Evolutionary conservation across 257 asterid species (phyloP).

Genomic region (Solanum megistacrolobum): DNA sequence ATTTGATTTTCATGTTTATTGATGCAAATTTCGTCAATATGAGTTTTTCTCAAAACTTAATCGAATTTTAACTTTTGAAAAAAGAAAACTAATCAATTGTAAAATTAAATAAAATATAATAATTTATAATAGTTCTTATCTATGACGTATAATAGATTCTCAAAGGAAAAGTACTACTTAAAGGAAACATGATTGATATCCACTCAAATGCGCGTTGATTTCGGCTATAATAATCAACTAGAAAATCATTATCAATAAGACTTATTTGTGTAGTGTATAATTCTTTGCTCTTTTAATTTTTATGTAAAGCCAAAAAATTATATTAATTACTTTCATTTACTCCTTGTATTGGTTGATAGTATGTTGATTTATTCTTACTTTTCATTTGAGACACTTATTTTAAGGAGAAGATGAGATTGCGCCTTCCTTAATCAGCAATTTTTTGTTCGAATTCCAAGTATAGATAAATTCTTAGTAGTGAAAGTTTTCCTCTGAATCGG

Average conservation of each 20-base stretch:
- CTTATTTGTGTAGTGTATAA: background rate
- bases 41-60: background rate
- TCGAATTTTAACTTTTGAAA: background rate
- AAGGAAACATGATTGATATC: background rate
- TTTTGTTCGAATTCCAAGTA: accelerated
- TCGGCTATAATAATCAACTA: background rate
- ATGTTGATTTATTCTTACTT: background rate
- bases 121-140: background rate
- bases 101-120: background rate
- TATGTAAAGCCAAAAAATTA: background rate
- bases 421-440: accelerated
- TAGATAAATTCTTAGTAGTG: background rate
- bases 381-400: background rate
- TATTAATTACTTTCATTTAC: background rate
- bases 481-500: too few species aligned
- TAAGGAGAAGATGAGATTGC: background rate
- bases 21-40: background rate
- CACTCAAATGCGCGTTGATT: background rate
- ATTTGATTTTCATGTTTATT: too few species aligned
- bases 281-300: background rate
- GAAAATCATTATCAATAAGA: background rate
- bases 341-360: background rate
- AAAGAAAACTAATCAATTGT: background rate
- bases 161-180: background rate
- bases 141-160: background rate